phyloP scores from a whole-genome alignment of 2,329 filamentous ascomycete genomes.

The Venturia asperata region DNA sequence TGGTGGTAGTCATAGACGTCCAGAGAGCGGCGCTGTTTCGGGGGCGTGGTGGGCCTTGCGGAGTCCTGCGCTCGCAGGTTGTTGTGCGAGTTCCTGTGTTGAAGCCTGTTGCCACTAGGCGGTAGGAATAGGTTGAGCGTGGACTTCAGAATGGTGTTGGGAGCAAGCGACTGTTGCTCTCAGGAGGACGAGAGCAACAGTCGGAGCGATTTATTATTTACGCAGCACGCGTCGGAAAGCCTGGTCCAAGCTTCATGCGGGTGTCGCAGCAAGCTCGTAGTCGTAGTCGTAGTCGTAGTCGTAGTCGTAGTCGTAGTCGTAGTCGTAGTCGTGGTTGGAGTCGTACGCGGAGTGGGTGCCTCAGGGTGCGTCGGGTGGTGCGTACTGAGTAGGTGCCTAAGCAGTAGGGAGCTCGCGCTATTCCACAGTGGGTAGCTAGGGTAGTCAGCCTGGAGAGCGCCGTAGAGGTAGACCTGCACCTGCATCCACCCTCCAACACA shows the following conservation, averaged over 20 bases:
- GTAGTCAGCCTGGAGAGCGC: too few relatives aligned
- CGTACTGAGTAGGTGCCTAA: not conserved
- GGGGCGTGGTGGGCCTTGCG: not conserved
- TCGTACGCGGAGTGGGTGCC: too few relatives aligned
- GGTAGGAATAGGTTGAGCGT: conserved; percentile 12
- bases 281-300: too few relatives aligned
- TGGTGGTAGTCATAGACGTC: conserved; percentile 6
- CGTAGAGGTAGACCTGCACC: too few relatives aligned
- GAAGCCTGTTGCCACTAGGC: conserved; percentile 12
- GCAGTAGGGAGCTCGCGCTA: not conserved
- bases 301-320: too few relatives aligned
- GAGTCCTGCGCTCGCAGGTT: conserved; percentile 1
- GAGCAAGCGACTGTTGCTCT: conserved; percentile 3
- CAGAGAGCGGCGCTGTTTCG: conserved; percentile 3
- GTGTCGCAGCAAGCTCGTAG: too few relatives aligned
- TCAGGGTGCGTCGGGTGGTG: too few relatives aligned
- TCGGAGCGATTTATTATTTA: not conserved
- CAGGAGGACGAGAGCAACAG: not conserved
- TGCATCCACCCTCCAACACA: too few relatives aligned
- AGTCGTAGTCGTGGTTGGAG: too few relatives aligned
- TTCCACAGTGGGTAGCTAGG: too few relatives aligned
- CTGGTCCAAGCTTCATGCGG: not conserved
- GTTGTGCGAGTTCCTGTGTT: not conserved
- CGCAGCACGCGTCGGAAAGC: not conserved
- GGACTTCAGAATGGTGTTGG: conserved; percentile 7